These are phyloP conservation scores for Diplodia seriata DNA, from an alignment of 2,329 filamentous ascomycete genomes.

Conservation along the genomic window DNA sequence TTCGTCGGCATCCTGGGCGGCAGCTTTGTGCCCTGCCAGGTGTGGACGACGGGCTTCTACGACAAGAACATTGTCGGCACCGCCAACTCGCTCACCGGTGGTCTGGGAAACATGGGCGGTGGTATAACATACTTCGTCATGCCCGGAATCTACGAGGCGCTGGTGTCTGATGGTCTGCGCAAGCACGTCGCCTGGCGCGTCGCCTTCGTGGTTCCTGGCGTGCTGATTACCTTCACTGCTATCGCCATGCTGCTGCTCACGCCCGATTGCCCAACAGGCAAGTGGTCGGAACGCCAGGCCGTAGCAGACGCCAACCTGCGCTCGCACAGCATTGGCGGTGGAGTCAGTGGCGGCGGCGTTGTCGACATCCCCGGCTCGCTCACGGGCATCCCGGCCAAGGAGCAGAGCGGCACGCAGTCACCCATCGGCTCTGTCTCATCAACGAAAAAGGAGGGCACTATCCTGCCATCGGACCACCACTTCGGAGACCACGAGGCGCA, in stretches of 20 bases:
- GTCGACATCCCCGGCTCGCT: conserved; percentile 51
- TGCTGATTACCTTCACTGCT: conserved; percentile 72
- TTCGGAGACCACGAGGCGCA: conserved; percentile 54
- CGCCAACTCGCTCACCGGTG: conserved; percentile 83
- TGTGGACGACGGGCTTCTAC: conserved; percentile 92
- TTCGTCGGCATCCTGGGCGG: conserved; percentile 82
- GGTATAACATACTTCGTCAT: conserved; percentile 94
- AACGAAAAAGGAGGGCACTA: conserved; percentile 46
- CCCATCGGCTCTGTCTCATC: conserved; percentile 45
- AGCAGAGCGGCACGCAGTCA: conserved; percentile 39
- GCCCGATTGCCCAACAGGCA: conserved; percentile 81
- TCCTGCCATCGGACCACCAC: conserved; percentile 37
- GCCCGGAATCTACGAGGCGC: conserved; percentile 84
- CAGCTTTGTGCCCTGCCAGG: conserved; percentile 84
- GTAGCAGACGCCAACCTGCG: conserved; percentile 62
- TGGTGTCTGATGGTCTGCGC: conserved; percentile 66
- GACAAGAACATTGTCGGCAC: conserved; percentile 92
- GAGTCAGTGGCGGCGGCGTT: conserved; percentile 53
- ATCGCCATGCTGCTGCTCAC: conserved; percentile 75
- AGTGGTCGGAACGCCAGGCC: conserved; percentile 75
- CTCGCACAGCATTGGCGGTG: conserved; percentile 48
- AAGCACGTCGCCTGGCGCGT: conserved; percentile 81
- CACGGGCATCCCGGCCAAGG: conserved; percentile 57
- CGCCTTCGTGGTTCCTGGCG: conserved; percentile 81
- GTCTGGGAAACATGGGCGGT: conserved; percentile 85